Evolutionary conservation across 2,329 filamentous ascomycete genomes (phyloP).

Genomic region (Microcyclosporella mali): DNA sequence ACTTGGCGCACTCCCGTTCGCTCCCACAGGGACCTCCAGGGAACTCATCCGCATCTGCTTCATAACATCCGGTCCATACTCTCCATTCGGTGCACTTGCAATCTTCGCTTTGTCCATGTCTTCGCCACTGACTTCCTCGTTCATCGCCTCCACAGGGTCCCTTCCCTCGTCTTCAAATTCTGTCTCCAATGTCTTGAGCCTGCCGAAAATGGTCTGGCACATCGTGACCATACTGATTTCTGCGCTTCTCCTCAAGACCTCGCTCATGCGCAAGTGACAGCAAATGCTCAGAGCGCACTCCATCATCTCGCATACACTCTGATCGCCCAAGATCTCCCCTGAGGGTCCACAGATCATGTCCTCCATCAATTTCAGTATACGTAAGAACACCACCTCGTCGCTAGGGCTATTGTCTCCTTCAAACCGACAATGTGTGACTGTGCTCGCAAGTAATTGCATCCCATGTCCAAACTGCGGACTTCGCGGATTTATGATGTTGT

Average conservation of each 20-base stretch:
- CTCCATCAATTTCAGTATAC: constrained; percentile 96
- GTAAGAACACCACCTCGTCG: constrained; percentile 88
- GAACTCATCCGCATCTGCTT: constrained; percentile 45
- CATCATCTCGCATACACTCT: constrained; percentile 99
- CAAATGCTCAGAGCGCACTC: constrained; percentile 95
- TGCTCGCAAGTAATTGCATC: constrained; percentile 90
- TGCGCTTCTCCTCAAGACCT: constrained; percentile 81
- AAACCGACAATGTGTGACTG: constrained; percentile 95
- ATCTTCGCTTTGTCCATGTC: constrained; percentile 76
- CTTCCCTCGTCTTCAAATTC: constrained; percentile 54
- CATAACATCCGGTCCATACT: constrained; percentile 38
- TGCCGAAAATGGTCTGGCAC: constrained; percentile 97
- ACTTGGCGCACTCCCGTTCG: constrained; percentile 31
- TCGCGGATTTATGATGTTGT: constrained; percentile 76
- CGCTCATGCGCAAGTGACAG: constrained; percentile 85
- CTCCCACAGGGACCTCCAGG: constrained; percentile 43
- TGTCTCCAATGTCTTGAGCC: constrained; percentile 78
- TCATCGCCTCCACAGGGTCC: constrained; percentile 59
- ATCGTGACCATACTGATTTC: constrained; percentile 98
- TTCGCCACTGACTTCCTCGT: constrained; percentile 56
- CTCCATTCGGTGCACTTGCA: constrained; percentile 53
- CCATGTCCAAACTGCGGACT: constrained; percentile 85
- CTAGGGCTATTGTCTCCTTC: constrained; percentile 92
- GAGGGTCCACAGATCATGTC: constrained; percentile 93
- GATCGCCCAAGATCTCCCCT: constrained; percentile 88